Evolutionary conservation across 2,329 filamentous ascomycete species (phyloP), one percentile per base, ranked within the genome.

Genomic region (Dendryphion nanum): DNA sequence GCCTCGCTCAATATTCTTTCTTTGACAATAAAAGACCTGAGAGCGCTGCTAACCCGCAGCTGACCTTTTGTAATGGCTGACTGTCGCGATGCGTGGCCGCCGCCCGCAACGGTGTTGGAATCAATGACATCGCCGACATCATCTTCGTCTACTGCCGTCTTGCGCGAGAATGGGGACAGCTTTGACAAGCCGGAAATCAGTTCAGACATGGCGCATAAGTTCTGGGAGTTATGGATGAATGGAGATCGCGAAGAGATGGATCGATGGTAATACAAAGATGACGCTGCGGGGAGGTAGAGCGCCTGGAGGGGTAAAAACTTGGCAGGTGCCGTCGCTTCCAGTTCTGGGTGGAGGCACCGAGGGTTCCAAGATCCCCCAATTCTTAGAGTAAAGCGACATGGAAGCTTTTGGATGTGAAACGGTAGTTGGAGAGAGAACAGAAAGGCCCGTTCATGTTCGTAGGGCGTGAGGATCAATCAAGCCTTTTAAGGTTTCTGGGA

Each of bases 1-100:
- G 53, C 56, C 4, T 60, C 52, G 18, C 69, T 64, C 6, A 85
- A 51, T 8, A 81, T 63, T 2, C 69, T 62, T 19, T 81, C 61
- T n/a, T 76, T 61, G 29, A 71, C 71, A 13, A 85, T 67, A 44
- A 79, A 80, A 1, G 69, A 69, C 41, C 73, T 75, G 30, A 85
- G 57, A 0, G 78, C 76, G 42, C 71, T 69, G 64, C 81, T 83
- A 48, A 85, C 76, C 35, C 75, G 70, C 18, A 85, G 71, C 38
- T 77, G 68, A 29, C 72, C 70, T 43, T 76, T 76, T 7, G 73
- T 73, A 19, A 74, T 72, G 20, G 68, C 63, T 10, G 71, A 72
- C 35, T 64, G 60, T 24, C 72, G 71, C n/a, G 67, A 65, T 37
- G 70, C 70, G 56, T 78, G 78, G 30, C 79, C 79, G n/a, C 79